Conservation (phyloP, 306 rosid genomes). For the Hippophae tibetana region DNA sequence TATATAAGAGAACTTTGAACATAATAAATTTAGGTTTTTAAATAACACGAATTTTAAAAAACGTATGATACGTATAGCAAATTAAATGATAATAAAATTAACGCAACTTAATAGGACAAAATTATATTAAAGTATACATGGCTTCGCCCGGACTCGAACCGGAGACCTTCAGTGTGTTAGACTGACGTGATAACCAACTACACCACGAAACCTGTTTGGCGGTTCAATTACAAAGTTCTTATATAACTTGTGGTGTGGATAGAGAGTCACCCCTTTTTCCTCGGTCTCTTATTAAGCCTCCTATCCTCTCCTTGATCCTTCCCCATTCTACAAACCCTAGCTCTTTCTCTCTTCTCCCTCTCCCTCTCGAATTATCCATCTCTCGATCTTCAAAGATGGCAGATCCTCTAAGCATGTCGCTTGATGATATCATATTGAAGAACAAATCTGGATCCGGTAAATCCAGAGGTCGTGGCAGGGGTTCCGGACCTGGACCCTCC, state of each 20-base stretch:
- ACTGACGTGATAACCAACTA: constrained; percentile 95
- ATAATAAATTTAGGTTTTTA: no score
- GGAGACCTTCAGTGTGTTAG: constrained; percentile 84
- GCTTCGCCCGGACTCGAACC: constrained; percentile 33
- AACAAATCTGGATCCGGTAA: constrained; percentile 63
- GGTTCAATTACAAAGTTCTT: no score
- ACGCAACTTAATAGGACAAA: no score
- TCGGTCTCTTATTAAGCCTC: no score
- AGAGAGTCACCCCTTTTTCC: no score
- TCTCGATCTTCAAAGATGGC: constrained; percentile 27
- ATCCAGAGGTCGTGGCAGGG: constrained; percentile 38
- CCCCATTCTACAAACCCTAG: constrained; percentile 14
- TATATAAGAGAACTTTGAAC: no score
- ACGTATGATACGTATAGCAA: no score
- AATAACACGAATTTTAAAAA: no score
- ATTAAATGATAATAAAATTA: no score
- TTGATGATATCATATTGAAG: constrained; percentile 79
- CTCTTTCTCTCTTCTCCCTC: constrained; percentile 5
- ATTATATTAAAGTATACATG: background rate
- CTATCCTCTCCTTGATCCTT: no score
- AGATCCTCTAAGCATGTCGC: constrained; percentile 70
- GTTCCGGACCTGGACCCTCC: constrained; percentile 71
- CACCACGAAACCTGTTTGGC: constrained; percentile 34
- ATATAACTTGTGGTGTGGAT: no score
- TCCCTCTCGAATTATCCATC: background rate